Evolutionary conservation across 176 grass and related monocot species (phyloP).

Genomic region (Phoenix roebelenii): DNA sequence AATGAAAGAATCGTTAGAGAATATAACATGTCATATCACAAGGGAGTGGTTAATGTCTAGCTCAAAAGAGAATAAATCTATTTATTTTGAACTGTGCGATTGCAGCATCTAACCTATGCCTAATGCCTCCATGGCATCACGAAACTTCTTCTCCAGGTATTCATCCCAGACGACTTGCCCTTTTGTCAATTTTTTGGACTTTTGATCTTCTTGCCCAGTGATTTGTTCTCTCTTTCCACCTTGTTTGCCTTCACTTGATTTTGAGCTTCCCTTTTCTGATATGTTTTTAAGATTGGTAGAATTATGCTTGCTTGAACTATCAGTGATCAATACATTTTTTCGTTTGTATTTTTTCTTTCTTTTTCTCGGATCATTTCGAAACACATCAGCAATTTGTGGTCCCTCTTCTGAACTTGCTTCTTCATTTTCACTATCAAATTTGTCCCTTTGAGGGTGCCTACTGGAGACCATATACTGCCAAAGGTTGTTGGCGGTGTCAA

Average conservation of each 20-base stretch:
- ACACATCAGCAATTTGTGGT: too few species aligned
- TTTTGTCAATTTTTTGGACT: background rate
- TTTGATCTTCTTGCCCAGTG: background rate
- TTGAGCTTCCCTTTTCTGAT: background rate
- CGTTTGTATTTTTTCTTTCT: too few species aligned
- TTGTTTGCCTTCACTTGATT: background rate
- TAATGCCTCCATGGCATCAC: slow-evolving; percentile 19
- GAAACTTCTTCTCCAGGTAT: slow-evolving; percentile 23
- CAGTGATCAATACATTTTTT: background rate
- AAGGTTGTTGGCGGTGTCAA: slow-evolving; percentile 3
- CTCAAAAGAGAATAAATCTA: too few species aligned
- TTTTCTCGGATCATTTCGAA: too few species aligned
- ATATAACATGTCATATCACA: too few species aligned
- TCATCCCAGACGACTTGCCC: slow-evolving; percentile 13
- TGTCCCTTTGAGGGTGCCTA: background rate
- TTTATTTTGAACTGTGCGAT: too few species aligned
- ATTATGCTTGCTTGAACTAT: background rate
- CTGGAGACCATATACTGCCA: slow-evolving; percentile 12
- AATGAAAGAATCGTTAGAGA: background rate
- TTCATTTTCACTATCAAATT: background rate
- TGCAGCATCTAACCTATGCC: background rate
- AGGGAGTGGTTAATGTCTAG: too few species aligned
- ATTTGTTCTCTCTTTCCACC: background rate
- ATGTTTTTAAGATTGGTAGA: background rate
- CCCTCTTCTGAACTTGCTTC: too few species aligned